These are phyloP conservation scores for Fusarium kyushuense DNA, from an alignment of 2,329 filamentous ascomycete genomes.

Conservation along the genomic window DNA sequence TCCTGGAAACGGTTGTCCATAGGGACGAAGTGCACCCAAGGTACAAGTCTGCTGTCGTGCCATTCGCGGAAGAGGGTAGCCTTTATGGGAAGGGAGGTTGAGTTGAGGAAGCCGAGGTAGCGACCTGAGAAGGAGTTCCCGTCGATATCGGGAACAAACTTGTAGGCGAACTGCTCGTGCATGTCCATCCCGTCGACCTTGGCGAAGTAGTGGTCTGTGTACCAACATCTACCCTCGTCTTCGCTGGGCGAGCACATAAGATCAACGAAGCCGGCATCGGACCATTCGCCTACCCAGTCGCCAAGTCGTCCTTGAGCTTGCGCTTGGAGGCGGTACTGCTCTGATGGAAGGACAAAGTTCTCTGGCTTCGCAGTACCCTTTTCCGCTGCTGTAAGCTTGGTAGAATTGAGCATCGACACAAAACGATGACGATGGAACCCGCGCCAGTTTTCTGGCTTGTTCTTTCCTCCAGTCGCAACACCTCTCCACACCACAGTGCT, in stretches of 20 bases:
- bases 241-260: conserved; percentile 62
- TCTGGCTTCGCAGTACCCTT: conserved; percentile 55
- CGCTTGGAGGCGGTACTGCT: conserved; percentile 62
- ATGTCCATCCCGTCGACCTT: conserved; percentile 57
- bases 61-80: conserved; percentile 83
- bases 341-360: conserved; percentile 67
- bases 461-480: conserved; percentile 73
- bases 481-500: conserved; percentile 72
- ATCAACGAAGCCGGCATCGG: conserved; percentile 66
- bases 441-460: conserved; percentile 72
- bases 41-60: conserved; percentile 79
- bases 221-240: conserved; percentile 58
- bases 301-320: conserved; percentile 60
- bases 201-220: conserved; percentile 62
- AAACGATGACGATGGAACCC: conserved; percentile 82
- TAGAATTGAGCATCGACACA: conserved; percentile 77
- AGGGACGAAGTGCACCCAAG: conserved; percentile 86
- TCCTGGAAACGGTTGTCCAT: conserved; percentile 81
- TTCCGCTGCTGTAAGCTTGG: conserved; percentile 65
- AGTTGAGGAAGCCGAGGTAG: conserved; percentile 76
- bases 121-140: conserved; percentile 78
- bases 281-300: conserved; percentile 62
- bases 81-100: conserved; percentile 79
- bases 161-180: conserved; percentile 68
- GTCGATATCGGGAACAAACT: conserved; percentile 82